Base-by-base conservation (phyloP, 2,329 filamentous ascomycete species). In the Catunica adiposa region DNA sequence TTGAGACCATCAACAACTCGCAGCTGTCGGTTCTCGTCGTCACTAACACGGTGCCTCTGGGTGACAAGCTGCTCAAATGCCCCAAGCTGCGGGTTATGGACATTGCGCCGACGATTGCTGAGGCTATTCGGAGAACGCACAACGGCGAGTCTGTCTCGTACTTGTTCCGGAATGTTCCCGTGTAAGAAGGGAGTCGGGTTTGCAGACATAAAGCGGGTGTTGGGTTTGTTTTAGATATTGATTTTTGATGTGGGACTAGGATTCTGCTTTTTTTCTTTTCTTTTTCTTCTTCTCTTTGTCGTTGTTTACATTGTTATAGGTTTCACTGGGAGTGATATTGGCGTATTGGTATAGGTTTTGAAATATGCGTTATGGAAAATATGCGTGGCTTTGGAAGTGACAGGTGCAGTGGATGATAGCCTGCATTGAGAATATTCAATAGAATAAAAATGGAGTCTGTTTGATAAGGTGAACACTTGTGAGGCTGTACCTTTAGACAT, bases 11-110 rank as follows among this genome's bases (percentile, higher is more conserved):
- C 64, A 94, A 94, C 69, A 77, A 78, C 61, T 88, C 86, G 64
- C 77, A 80, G 66, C 71, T 94, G 61, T 81, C 79, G 62, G 82
- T 84, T 63, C 73, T 96, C 38, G 88, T 96, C 14, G 88, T 94
- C 37, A 95, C 89, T 51, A 95, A 96, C 70, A 95, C 54, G 1
- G 57, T 56, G n/a, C 56, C 58, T 3, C 53, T 60, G 61, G 79
- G 82, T 61, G 85, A 88, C 66, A 90, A 94, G 75, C 83, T 84
- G 66, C 80, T 83, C 64, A 70, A 76, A 44, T 94, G 89, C 69
- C 76, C 81, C 57, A 84, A 86, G 69, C 79, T 96, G 60, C 83
- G 89, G 69, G 89, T 89, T 56, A 94, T 96, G 66, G 89, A 96
- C 69, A 87, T 96, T 63, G 88, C 84, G 63, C 84, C 86, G 44